These are phyloP conservation scores for Pleochaeta shiraiana DNA, from an alignment of 2,329 filamentous ascomycete genomes.

Conservation along the genomic window DNA sequence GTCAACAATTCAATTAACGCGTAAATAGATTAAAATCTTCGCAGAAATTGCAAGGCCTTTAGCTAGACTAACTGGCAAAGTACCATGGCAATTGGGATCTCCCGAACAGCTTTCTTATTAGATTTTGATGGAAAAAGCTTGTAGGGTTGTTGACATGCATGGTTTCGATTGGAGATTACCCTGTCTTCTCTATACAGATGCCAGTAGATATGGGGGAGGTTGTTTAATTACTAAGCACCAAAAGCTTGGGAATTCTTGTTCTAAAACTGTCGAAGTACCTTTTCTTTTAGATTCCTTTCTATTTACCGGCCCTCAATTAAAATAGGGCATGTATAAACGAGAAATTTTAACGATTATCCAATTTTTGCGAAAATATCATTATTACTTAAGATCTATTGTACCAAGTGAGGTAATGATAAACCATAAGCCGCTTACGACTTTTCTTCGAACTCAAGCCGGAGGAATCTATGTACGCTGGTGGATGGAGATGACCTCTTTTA, in stretches of 20 bases:
- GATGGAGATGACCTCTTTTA: not conserved
- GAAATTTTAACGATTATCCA: not conserved
- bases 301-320: too few species aligned
- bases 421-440: not conserved
- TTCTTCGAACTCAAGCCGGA: not conserved
- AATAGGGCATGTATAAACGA: not conserved
- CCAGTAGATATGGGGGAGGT: not conserved
- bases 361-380: not conserved
- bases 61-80: not conserved
- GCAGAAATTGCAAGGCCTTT: not conserved
- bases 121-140: not conserved
- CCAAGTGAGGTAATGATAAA: not conserved
- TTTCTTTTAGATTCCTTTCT: too few species aligned
- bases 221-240: not conserved
- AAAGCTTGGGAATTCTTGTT: not conserved
- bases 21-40: not conserved
- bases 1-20: too few species aligned
- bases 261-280: too few species aligned
- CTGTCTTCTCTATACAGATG: not conserved
- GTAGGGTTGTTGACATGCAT: not conserved
- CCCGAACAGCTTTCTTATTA: not conserved
- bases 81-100: not conserved
- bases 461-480: not conserved
- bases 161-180: not conserved
- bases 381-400: not conserved